Conservation (phyloP, 225 moss, liverwort and hornwort species). For the Pseudisothecium myosuroides region DNA sequence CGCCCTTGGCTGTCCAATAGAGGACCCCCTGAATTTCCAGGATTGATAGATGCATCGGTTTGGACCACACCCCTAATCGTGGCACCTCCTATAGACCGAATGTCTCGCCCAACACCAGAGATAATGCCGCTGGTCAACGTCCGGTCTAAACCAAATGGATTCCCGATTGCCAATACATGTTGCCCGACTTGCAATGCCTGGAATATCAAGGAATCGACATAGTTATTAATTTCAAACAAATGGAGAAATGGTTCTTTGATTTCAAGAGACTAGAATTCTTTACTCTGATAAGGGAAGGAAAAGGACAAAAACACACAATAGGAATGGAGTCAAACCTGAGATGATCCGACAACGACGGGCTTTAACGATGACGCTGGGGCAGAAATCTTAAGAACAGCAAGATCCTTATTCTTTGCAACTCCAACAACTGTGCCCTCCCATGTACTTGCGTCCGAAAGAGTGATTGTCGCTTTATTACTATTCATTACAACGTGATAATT, state of each 20-base stretch:
- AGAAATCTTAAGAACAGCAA: constrained; percentile 43
- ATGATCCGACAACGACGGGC: constrained; percentile 46
- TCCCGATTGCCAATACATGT: constrained; percentile 50
- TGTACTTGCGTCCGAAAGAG: constrained; percentile 40
- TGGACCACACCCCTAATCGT: constrained; percentile 39
- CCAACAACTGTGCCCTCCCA: constrained; percentile 53
- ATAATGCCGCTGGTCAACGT: constrained; percentile 55
- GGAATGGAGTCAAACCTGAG: constrained; percentile 16
- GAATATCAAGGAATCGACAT: not conserved
- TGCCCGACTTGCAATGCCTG: constrained; percentile 59
- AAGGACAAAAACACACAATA: not conserved
- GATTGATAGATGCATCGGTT: constrained; percentile 58
- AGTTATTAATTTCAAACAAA: not conserved
- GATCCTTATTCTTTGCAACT: constrained; percentile 47
- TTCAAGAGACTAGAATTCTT: not conserved
- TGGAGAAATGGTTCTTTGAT: not conserved
- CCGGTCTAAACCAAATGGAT: constrained; percentile 49
- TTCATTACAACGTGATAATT: constrained; percentile 55
- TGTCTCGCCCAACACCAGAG: constrained; percentile 55
- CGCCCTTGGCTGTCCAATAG: constrained; percentile 44
- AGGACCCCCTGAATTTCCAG: constrained; percentile 53
- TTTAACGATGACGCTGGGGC: constrained; percentile 27
- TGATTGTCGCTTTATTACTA: constrained; percentile 37
- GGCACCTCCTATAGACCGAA: constrained; percentile 44
- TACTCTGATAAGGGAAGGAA: not conserved